These are phyloP conservation scores for Fragaria ananassa DNA, from an alignment of 306 rosid species.

Conservation along the genomic window DNA sequence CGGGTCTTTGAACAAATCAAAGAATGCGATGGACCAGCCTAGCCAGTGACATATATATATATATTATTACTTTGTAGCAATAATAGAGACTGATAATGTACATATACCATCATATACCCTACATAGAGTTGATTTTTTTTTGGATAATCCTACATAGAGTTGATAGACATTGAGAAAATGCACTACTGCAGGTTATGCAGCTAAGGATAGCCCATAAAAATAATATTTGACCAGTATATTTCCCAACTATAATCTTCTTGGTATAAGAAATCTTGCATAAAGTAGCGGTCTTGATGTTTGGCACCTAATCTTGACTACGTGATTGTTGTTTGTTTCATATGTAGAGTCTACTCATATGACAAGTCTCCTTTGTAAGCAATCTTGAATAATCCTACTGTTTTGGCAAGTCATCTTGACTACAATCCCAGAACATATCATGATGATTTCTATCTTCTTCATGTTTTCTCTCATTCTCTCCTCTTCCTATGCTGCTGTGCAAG, in stretches of 20 bases:
- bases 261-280: not conserved
- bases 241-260: not conserved
- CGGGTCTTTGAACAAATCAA: not conserved
- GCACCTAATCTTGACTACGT: not conserved
- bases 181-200: not conserved
- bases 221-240: not conserved
- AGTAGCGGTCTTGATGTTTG: not conserved
- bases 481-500: not conserved
- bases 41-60: too few relatives aligned
- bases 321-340: not conserved
- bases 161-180: too few relatives aligned
- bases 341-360: not conserved
- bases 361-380: not conserved
- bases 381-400: not conserved
- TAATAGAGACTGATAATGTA: too few relatives aligned
- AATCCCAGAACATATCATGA: not conserved
- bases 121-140: not conserved
- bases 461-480: not conserved
- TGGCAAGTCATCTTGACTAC: not conserved
- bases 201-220: not conserved
- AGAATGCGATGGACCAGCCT: not conserved
- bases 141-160: too few relatives aligned
- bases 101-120: not conserved
- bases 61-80: too few relatives aligned
- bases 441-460: not conserved